Evolutionary conservation across 2,329 filamentous ascomycete species (phyloP), one percentile per base, ranked within the genome.

Genomic region (Botrytis hyacinthi): DNA sequence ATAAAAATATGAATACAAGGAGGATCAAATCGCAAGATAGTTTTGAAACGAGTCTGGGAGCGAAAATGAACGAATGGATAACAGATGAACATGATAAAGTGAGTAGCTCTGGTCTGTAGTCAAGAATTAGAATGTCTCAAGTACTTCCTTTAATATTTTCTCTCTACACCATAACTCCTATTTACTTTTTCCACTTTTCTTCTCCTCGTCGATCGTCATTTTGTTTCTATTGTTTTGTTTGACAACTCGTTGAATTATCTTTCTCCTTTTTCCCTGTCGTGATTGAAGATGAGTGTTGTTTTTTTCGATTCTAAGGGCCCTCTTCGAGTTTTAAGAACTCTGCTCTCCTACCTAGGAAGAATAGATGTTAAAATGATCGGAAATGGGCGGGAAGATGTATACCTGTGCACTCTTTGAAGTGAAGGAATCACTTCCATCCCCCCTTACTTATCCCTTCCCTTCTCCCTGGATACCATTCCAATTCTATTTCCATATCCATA

Each of bases 221-320:
- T 51, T 10, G 12, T 12, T 51, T n/a, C 48, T 12, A 14, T 12
- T 51, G 2, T 14, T 51, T 14, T 14, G 48, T 51, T 51, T 5
- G 26, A n/a, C 0, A 5, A n/a, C 9, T 7, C 4, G 48, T n/a
- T 51, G 12, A 6, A 14, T 51, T 51, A 14, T n/a, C 12, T 51
- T 51, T 51, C 48, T n/a, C 46, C 26, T 51, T n/a, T 48, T n/a
- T 7, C 26, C 26, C 26, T 51, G 12, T n/a, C 10, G 26, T n/a
- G 26, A n/a, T 0, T 12, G 22, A n/a, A 48, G 46, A n/a, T n/a
- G 48, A n/a, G 7, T 48, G 8, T 12, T 48, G 4, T 0, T 51
- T 51, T 10, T n/a, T 1, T 0, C 2, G n/a, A n/a, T n/a, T 51
- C 3, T n/a, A 16, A n/a, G 48, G 0, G 2, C 12, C 10, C 2